These are phyloP conservation scores for Obelidium mucronatum DNA, from an alignment of 192 early-diverging fungal genomes.

Conservation along the genomic window DNA sequence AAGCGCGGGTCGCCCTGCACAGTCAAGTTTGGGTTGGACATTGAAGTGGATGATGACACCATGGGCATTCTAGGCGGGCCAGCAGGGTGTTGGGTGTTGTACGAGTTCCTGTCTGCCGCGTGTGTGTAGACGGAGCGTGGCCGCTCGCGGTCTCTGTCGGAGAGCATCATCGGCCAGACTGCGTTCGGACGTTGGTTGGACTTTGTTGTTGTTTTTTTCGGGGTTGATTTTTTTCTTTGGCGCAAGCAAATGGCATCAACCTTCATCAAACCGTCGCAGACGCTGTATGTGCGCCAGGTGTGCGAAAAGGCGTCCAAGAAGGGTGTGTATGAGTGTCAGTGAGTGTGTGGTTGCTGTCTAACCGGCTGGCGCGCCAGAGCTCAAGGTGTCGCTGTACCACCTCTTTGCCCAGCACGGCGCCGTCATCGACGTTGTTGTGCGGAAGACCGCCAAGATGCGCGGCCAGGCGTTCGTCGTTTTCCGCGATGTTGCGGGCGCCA, in stretches of 20 bases:
- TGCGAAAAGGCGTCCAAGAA: slow-evolving; percentile 74
- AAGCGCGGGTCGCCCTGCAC: not conserved
- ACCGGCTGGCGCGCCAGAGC: slow-evolving; percentile 58
- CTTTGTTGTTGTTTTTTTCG: not conserved
- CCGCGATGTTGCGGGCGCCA: slow-evolving; percentile 82
- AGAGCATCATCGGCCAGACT: not conserved
- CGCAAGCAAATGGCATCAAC: not conserved
- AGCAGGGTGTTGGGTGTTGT: not conserved
- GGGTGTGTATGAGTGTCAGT: slow-evolving; percentile 52
- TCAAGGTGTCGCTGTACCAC: slow-evolving; percentile 75
- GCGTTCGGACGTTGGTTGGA: too few species aligned
- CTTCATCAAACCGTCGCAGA: slow-evolving; percentile 52
- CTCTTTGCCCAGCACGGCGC: slow-evolving; percentile 88
- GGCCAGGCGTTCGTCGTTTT: slow-evolving; percentile 97
- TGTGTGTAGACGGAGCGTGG: too few species aligned
- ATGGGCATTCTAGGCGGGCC: not conserved
- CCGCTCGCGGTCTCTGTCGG: not conserved
- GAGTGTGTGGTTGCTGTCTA: not conserved
- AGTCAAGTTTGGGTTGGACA: not conserved
- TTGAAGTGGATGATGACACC: not conserved
- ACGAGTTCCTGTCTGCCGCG: too few species aligned
- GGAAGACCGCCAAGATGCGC: slow-evolving; percentile 81
- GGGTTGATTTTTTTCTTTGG: not conserved
- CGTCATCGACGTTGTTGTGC: slow-evolving; percentile 86
- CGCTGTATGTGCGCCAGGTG: slow-evolving; percentile 82